Base-by-base conservation (phyloP, 176 grass and related monocot species). In the Oryza glumipatula region DNA sequence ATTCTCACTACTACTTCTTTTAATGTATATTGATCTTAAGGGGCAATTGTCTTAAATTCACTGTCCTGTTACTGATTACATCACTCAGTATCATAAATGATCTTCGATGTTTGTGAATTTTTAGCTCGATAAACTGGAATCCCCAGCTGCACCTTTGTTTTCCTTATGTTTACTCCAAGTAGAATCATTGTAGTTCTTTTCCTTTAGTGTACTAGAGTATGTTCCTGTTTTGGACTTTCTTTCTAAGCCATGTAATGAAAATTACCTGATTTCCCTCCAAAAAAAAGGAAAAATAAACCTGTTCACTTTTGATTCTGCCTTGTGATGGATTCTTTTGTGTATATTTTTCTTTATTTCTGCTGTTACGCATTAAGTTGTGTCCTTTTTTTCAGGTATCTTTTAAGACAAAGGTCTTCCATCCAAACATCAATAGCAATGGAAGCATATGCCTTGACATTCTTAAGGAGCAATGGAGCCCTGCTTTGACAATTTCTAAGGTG, bases 371-470 rank as follows among this genome's bases (percentile, higher is more conserved):
- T 79, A 66, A 82, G 73, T 5, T 43, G 7, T 79, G 36, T 74
- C 5, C 9, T 47, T 45, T 14, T 14, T 1, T 23, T 86, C 43
- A 44, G 89, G 89, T 90, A 22, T 90, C 89, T 26, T 90, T 90
- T 65, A 90, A 90, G 80, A 90, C 89, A 26, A 90, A 90, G 76
- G 89, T 90, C 63, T 90, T 90, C 43, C 89, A 90, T 80, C 89
- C 89, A 7, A 90, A 90, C 87, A 90, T 90, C 80, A 90, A 90
- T 58, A 90, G 84, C 76, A 90, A 90, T 84, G 89, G 89, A 84
- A 90, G 89, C 85, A 90, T 90, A 83, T 90, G 89, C 76, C 84
- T 90, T 3, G 89, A 90, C 73, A 90, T 90, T 84, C 89, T 90
- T 30, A 90, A 90, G 82, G 89, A 90, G 52, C 89, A 90, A 70